Conservation (phyloP, 2,329 filamentous ascomycete species). For the Aspergillus sp. region DNA sequence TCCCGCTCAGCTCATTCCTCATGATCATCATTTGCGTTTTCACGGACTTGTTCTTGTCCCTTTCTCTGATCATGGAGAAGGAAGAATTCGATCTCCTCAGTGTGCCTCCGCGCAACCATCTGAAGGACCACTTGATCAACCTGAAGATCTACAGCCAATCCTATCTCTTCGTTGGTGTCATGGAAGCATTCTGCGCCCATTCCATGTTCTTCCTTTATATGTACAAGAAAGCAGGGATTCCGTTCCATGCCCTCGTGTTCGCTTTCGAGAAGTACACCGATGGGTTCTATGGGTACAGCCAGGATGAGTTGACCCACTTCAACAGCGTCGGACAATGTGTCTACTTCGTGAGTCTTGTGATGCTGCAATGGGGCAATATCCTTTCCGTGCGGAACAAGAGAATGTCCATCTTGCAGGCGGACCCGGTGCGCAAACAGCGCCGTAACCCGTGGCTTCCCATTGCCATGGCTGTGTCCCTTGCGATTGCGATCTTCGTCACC, state of each 20-base stretch:
- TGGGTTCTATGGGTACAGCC: constrained; percentile 50
- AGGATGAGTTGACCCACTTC: constrained; percentile 47
- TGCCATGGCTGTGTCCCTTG: constrained; percentile 47
- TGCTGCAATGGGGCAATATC: constrained; percentile 56
- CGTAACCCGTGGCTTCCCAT: constrained; percentile 52
- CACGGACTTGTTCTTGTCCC: constrained; percentile 52
- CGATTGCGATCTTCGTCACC: constrained; percentile 54
- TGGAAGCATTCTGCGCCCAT: constrained; percentile 51
- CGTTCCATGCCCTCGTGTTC: constrained; percentile 49
- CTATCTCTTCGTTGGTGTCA: constrained; percentile 52
- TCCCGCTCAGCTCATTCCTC: constrained; percentile 52
- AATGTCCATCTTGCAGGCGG: constrained; percentile 52
- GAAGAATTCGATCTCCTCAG: constrained; percentile 54
- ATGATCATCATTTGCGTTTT: constrained; percentile 61
- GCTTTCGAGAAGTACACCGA: constrained; percentile 48
- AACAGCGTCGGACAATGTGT: constrained; percentile 52
- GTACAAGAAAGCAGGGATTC: constrained; percentile 48
- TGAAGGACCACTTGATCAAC: constrained; percentile 53
- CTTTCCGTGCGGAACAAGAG: constrained; percentile 52
- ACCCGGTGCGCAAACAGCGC: constrained; percentile 46
- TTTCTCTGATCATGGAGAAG: constrained; percentile 55
- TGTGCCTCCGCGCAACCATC: constrained; percentile 51
- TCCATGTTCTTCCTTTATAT: constrained; percentile 56
- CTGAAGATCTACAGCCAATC: constrained; percentile 51
- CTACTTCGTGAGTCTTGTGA: constrained; percentile 55